Percentiles rank a stretch among this genome's conserved stretches.
Conservation (phyloP, 768 basidiomycete species). For the Mycena albidolilacea region DNA sequence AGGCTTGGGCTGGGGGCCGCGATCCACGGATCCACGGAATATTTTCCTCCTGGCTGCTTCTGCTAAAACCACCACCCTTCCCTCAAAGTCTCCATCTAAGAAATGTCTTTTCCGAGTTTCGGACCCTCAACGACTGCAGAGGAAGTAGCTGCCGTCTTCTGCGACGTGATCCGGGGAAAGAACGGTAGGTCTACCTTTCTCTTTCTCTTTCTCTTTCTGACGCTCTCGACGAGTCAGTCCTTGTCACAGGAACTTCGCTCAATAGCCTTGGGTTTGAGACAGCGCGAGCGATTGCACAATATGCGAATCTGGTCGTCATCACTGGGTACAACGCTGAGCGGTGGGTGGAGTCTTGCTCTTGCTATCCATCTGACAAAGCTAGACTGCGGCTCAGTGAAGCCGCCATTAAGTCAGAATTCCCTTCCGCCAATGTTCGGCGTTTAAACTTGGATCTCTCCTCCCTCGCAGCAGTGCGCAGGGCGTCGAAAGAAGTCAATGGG, state of each 20-base stretch:
- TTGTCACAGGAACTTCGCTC: conserved; percentile 29
- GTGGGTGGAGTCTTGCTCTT: background rate
- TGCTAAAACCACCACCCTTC: background rate
- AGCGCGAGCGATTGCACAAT: conserved; percentile 10
- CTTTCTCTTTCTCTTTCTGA: background rate
- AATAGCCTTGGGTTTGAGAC: conserved; percentile 30
- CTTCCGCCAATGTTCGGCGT: conserved; percentile 8
- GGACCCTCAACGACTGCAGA: conserved; percentile 25
- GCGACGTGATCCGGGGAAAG: conserved; percentile 19
- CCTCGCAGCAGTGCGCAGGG: conserved; percentile 18
- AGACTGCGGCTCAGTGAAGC: conserved; percentile 18
- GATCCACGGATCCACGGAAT: too few relatives aligned
- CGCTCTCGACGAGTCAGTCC: background rate
- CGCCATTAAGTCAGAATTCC: conserved; percentile 4
- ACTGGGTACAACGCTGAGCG: conserved; percentile 27
- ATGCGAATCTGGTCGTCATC: conserved; percentile 29
- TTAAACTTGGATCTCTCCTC: conserved; percentile 28
- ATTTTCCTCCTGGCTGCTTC: background rate
- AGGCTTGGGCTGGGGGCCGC: background rate
- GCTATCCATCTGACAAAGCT: background rate
- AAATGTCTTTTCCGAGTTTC: conserved; percentile 12
- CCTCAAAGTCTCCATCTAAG: background rate
- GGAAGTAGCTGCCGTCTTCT: conserved; percentile 18
- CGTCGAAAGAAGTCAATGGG: conserved; percentile 20
- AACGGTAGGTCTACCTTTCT: conserved; percentile 1